These are phyloP conservation scores for Zasmidium angulare DNA, from an alignment of 2,329 filamentous ascomycete genomes.

Conservation along the genomic window DNA sequence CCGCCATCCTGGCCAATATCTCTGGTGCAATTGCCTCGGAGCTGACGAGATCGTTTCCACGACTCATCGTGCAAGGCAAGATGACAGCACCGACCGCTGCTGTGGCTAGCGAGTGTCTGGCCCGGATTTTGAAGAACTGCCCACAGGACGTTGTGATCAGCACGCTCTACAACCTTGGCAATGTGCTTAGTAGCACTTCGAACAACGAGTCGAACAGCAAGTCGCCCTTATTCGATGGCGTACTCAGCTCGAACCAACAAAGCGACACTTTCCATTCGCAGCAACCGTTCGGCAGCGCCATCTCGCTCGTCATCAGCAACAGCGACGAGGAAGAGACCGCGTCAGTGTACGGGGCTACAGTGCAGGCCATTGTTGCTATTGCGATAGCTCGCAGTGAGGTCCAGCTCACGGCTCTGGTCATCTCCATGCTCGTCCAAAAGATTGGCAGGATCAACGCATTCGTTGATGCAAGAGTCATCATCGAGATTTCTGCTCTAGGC, in stretches of 20 bases:
- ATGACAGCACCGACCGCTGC: slow-evolving; percentile 67
- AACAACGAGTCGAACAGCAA: slow-evolving; percentile 52
- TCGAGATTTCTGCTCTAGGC: slow-evolving; percentile 75
- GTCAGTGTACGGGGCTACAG: slow-evolving; percentile 78
- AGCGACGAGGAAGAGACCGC: slow-evolving; percentile 76
- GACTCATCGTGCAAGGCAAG: slow-evolving; percentile 83
- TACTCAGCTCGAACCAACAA: slow-evolving; percentile 14
- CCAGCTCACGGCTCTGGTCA: slow-evolving; percentile 88
- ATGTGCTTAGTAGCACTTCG: slow-evolving; percentile 77
- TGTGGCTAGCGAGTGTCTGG: slow-evolving; percentile 80
- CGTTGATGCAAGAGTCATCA: slow-evolving; percentile 83
- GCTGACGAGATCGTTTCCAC: slow-evolving; percentile 75
- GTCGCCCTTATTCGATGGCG: slow-evolving; percentile 51
- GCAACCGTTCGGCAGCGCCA: slow-evolving; percentile 62
- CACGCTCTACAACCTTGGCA: slow-evolving; percentile 93
- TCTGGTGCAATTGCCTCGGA: slow-evolving; percentile 71
- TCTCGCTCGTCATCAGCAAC: slow-evolving; percentile 70
- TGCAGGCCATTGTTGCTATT: slow-evolving; percentile 93
- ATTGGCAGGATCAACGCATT: slow-evolving; percentile 76
- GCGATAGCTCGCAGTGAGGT: slow-evolving; percentile 78
- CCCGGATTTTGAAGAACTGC: slow-evolving; percentile 74
- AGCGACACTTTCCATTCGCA: slow-evolving; percentile 23
- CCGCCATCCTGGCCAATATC: slow-evolving; percentile 77
- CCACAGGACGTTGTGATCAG: slow-evolving; percentile 94
- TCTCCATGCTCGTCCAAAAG: slow-evolving; percentile 97